phyloP scores from a whole-genome alignment of 2,329 filamentous ascomycete genomes.

The Scedosporium boydii region DNA sequence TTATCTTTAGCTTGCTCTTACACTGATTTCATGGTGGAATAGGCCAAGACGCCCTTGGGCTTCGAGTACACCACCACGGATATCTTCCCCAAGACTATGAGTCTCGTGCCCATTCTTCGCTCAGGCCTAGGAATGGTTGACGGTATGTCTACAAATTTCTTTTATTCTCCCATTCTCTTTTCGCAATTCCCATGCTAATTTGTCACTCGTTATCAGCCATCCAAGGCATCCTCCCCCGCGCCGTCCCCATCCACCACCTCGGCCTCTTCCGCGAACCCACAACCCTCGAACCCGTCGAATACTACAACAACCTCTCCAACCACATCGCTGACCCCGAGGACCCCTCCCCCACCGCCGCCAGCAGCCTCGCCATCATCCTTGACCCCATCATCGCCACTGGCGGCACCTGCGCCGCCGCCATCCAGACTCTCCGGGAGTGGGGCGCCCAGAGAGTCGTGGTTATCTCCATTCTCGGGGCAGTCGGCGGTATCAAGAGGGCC shows the following conservation, averaged over 20 bases:
- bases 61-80: conserved; percentile 61
- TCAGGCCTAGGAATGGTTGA: conserved; percentile 89
- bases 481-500: conserved; percentile 59
- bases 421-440: conserved; percentile 83
- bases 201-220: conserved; percentile 22
- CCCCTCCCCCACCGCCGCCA: conserved; percentile 21
- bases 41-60: conserved; percentile 73
- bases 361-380: conserved; percentile 66
- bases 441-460: conserved; percentile 76
- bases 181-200: background rate
- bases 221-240: conserved; percentile 68
- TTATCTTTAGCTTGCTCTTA: no score
- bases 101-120: conserved; percentile 83
- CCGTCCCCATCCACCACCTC: conserved; percentile 83
- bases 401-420: conserved; percentile 79
- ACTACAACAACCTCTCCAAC: conserved; percentile 94
- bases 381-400: conserved; percentile 94
- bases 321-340: conserved; percentile 39
- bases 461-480: conserved; percentile 63
- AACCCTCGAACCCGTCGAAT: conserved; percentile 83
- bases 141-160: conserved; percentile 33
- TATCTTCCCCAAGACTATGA: conserved; percentile 58
- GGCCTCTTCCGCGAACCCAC: conserved; percentile 87
- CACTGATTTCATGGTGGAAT: conserved; percentile 12
- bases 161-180: background rate